These are phyloP conservation scores for Fagopyrum homotropicum DNA, from an alignment of 148 eudicot genomes.

Conservation along the genomic window DNA sequence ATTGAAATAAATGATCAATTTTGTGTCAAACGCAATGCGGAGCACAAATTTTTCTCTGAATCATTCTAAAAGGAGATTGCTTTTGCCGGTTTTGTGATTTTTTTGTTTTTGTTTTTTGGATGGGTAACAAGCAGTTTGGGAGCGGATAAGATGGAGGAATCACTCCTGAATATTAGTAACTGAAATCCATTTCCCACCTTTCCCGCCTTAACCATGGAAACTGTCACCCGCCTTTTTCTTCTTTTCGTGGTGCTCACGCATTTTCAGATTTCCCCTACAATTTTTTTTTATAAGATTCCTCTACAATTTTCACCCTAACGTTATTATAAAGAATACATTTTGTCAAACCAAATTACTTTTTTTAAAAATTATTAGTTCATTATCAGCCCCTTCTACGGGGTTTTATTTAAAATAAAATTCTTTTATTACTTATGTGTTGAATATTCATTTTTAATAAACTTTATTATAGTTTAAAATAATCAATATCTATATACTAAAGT, in stretches of 20 bases:
- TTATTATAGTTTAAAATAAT: too few relatives aligned
- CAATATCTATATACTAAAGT: too few relatives aligned
- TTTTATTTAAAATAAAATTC: too few relatives aligned
- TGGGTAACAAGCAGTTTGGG: not conserved
- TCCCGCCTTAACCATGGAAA: not conserved
- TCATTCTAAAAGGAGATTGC: not conserved
- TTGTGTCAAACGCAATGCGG: constrained; percentile 2
- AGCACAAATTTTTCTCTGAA: not conserved
- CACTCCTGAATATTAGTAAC: constrained; percentile 7
- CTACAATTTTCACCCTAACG: too few relatives aligned
- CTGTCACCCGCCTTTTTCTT: not conserved
- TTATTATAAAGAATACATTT: too few relatives aligned
- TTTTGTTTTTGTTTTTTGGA: not conserved
- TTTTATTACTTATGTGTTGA: too few relatives aligned
- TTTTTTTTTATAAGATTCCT: too few relatives aligned
- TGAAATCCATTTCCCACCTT: not conserved
- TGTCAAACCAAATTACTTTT: too few relatives aligned
- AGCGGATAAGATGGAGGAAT: not conserved
- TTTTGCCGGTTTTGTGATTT: not conserved
- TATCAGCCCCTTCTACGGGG: too few relatives aligned
- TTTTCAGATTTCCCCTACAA: too few relatives aligned
- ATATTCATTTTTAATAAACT: too few relatives aligned
- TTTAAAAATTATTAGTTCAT: too few relatives aligned
- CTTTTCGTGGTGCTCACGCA: not conserved
- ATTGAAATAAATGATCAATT: constrained; percentile 2